Conservation (phyloP, 345 rosid genomes). For the Cardamine occulta region DNA sequence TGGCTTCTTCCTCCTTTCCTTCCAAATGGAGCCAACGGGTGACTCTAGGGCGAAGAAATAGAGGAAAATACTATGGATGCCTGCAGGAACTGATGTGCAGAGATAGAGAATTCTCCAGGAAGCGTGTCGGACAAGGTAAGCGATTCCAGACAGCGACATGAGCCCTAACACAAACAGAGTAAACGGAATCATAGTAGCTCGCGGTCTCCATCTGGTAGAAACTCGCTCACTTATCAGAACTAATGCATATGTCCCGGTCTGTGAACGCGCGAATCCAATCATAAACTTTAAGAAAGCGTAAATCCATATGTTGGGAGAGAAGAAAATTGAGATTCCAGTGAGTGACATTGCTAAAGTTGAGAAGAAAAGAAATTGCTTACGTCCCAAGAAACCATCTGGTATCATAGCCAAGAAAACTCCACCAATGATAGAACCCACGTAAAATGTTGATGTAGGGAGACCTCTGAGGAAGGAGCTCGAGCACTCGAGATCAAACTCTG, state of each 20-base stretch:
- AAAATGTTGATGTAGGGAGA: constrained; percentile 59
- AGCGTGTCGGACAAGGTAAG: constrained; percentile 46
- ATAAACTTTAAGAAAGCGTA: constrained; percentile 43
- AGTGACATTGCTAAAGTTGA: constrained; percentile 44
- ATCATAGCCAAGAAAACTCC: constrained; percentile 42
- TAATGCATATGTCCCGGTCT: constrained; percentile 49
- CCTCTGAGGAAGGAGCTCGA: constrained; percentile 50
- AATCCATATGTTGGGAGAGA: constrained; percentile 49
- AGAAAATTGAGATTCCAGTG: constrained; percentile 39
- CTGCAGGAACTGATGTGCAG: constrained; percentile 52
- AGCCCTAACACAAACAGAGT: constrained; percentile 55
- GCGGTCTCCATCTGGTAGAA: constrained; percentile 52
- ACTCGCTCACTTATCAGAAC: constrained; percentile 50
- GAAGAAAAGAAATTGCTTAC: constrained; percentile 48
- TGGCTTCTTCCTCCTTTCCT: constrained; percentile 57
- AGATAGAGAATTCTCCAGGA: constrained; percentile 57
- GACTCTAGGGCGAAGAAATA: constrained; percentile 52
- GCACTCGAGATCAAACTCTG: constrained; percentile 63
- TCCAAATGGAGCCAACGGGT: constrained; percentile 55
- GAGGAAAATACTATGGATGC: constrained; percentile 36
- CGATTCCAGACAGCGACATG: constrained; percentile 55
- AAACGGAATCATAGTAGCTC: constrained; percentile 52
- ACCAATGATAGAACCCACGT: constrained; percentile 51
- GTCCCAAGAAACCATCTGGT: constrained; percentile 47
- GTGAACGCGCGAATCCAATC: constrained; percentile 46